A percentile compares a stretch with the other conserved stretches of the same genome.
phyloP scores from a whole-genome alignment of 2,329 filamentous ascomycete genomes.

The Xylariaceae sp. region DNA sequence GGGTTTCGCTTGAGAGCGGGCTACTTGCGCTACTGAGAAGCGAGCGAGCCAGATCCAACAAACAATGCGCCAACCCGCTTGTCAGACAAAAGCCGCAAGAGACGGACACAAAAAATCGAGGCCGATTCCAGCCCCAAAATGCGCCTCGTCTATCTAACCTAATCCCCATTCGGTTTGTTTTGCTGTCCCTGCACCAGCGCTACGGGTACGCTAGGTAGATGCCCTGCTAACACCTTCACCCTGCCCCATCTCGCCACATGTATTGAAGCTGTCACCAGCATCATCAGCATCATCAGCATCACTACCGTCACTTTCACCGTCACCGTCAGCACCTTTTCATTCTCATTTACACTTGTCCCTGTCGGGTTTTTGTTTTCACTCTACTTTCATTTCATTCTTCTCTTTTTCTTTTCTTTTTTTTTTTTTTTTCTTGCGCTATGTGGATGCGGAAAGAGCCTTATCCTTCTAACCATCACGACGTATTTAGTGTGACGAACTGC shows the following conservation, averaged over 20 bases:
- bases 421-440: too few species aligned
- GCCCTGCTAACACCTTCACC: background rate
- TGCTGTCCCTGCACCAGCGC: conserved; percentile 5
- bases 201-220: background rate
- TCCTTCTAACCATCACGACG: conserved; percentile 8
- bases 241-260: conserved; percentile 6
- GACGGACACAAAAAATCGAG: background rate
- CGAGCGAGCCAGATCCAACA: conserved; percentile 27
- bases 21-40: conserved; percentile 34
- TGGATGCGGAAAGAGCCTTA: background rate
- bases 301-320: too few species aligned
- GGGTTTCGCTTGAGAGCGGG: conserved; percentile 33
- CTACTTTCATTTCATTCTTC: background rate
- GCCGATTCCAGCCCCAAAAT: conserved; percentile 11
- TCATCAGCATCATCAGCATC: background rate
- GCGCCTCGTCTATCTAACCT: conserved; percentile 15
- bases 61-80: conserved; percentile 16
- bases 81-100: conserved; percentile 15
- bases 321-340: too few species aligned
- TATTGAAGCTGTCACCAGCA: conserved; percentile 12
- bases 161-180: conserved; percentile 15
- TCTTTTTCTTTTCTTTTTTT: background rate
- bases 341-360: too few species aligned
- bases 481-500: conserved; percentile 85
- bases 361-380: background rate